phyloP scores from a whole-genome alignment of 345 rosid species.

The Erysimum cheiranthoides region DNA sequence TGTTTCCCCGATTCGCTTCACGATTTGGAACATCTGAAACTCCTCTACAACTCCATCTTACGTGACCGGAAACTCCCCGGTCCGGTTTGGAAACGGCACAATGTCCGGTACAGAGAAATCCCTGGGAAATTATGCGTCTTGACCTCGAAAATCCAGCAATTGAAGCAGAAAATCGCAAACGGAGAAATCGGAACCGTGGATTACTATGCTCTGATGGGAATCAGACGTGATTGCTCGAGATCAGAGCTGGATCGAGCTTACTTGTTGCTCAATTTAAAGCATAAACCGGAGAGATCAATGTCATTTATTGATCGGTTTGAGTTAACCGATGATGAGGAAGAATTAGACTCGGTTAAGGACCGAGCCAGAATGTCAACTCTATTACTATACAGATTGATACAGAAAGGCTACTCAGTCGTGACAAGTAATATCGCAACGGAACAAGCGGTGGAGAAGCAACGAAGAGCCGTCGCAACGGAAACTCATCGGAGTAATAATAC shows the following conservation, averaged over 20 bases:
- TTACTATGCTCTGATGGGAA: slow-evolving; percentile 81
- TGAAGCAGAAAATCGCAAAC: slow-evolving; percentile 80
- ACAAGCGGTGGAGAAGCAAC: slow-evolving; percentile 72
- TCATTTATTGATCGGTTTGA: slow-evolving; percentile 84
- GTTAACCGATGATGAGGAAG: slow-evolving; percentile 73
- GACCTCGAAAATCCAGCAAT: slow-evolving; percentile 62
- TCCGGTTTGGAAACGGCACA: slow-evolving; percentile 96
- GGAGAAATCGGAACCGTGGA: slow-evolving; percentile 88
- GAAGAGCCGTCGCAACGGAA: slow-evolving; percentile 48
- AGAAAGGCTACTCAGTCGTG: slow-evolving; percentile 77
- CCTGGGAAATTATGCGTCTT: slow-evolving; percentile 84
- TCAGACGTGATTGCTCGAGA: slow-evolving; percentile 85
- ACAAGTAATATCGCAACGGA: slow-evolving; percentile 70
- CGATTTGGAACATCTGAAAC: slow-evolving; percentile 91
- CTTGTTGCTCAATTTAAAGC: slow-evolving; percentile 75
- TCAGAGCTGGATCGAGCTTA: slow-evolving; percentile 96
- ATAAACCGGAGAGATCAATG: slow-evolving; percentile 89
- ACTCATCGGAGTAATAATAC: slow-evolving; percentile 36
- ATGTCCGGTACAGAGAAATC: slow-evolving; percentile 83
- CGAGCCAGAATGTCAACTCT: slow-evolving; percentile 80
- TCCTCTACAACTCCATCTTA: slow-evolving; percentile 82
- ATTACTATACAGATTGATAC: slow-evolving; percentile 83
- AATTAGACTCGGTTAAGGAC: slow-evolving; percentile 78
- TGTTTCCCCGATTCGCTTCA: slow-evolving; percentile 93
- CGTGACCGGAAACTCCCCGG: slow-evolving; percentile 98